Conservation (phyloP, 257 asterid genomes). For the Solanum raphanifolium region DNA sequence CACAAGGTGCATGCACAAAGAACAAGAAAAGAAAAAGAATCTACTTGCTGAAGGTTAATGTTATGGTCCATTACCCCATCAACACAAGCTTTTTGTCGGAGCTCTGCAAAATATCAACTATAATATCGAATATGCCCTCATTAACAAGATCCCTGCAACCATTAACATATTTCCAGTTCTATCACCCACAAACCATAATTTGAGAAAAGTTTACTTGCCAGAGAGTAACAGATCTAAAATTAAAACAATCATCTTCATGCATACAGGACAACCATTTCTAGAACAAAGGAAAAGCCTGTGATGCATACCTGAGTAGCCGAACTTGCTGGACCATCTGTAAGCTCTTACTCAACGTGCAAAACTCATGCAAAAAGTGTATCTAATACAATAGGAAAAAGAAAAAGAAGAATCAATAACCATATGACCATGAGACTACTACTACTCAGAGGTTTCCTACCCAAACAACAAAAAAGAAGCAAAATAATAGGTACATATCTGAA, state of each 20-base stretch:
- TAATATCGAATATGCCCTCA: conserved; percentile 80
- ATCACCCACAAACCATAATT: background rate
- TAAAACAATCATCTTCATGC: background rate
- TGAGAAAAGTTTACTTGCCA: background rate
- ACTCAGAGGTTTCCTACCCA: background rate
- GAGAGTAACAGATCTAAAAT: background rate
- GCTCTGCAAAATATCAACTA: conserved; percentile 64
- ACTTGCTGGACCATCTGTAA: conserved; percentile 91
- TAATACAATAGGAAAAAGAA: conserved; percentile 6
- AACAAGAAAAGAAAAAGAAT: background rate
- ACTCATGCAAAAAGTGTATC: conserved; percentile 87
- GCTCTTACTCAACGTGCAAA: conserved; percentile 84
- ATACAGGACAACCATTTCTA: background rate
- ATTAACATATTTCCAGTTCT: conserved; percentile 3
- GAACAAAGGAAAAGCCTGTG: background rate
- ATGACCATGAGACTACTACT: background rate
- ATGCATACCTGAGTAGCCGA: conserved; percentile 62
- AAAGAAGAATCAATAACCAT: background rate
- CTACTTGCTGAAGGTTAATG: background rate
- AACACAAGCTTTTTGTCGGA: conserved; percentile 74
- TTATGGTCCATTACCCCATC: conserved; percentile 59
- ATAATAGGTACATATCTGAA: background rate
- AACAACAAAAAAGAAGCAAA: background rate
- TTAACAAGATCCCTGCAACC: conserved; percentile 75
- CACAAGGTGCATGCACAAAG: background rate